Base-by-base conservation (phyloP, 768 basidiomycete genomes). In the Boletus bicolor region DNA sequence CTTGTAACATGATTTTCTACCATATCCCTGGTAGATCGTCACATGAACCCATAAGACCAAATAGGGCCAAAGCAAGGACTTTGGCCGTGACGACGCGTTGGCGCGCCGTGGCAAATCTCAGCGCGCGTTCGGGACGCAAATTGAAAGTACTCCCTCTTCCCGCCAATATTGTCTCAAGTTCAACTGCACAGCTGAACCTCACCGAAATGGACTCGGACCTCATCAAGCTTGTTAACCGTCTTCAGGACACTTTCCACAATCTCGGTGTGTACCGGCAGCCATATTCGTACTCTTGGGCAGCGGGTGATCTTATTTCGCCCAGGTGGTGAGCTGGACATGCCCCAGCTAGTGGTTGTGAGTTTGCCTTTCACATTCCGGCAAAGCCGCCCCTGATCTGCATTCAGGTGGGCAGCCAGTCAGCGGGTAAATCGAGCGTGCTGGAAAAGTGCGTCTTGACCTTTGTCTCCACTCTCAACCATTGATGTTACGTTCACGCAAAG, bases 351-450 rank as follows among this genome's bases (percentile, higher is more conserved):
- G 51, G 92, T 93, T 62, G 91, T 92, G 76, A 59, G 91, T 84
- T 30, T 30, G 19, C 30, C 36, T 39, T 44, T 47, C 19, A 6
- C 19, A 5, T 5, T 45, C 5, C 3, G 7, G 26, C 5, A 14
- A 42, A 30, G 4, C 36, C 24, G 1, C 19, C 24, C 11, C 55
- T 54, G 12, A 61, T 49, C 21, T 51, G 35, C 35, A 24, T 41
- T 53, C 45, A 95, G 93, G 93, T 98, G 66, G 95, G 95, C 55
- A 95, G 93, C 64, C 95, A 98, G 75, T 97, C 94, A 39, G 87
- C 93, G 34, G 95, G 95, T 58, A 98, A 97, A 77, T 97, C 94
- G 36, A 93, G 91, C 72, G 92, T 93, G 51, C 82, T 98, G 53
- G 95, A 98, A 76, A 98, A 90, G 93, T 93, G 64, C 65, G 89